Conservation (phyloP, 441 rosid genomes). For the Euphorbia corollata region DNA sequence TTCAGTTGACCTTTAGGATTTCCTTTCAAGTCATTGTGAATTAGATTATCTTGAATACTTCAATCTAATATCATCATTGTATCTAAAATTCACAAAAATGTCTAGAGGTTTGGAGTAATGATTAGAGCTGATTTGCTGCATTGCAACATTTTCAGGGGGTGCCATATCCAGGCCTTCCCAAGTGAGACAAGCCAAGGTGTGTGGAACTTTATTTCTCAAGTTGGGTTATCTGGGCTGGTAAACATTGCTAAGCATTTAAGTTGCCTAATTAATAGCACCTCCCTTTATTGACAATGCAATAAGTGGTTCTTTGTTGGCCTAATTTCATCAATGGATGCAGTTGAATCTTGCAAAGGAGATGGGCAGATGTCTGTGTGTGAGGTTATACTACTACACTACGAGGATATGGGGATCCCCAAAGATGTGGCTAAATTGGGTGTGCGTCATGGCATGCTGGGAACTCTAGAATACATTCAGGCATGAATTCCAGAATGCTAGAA, state of each 20-base stretch:
- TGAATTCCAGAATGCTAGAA: conserved; percentile 78
- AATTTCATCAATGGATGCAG: conserved; percentile 33
- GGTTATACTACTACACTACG: conserved; percentile 71
- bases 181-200: conserved; percentile 87
- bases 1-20: background rate
- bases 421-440: conserved; percentile 93
- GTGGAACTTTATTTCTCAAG: conserved; percentile 88
- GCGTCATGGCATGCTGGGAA: conserved; percentile 98
- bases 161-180: conserved; percentile 50
- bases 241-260: conserved; percentile 6
- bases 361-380: conserved; percentile 77
- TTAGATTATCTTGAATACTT: background rate
- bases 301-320: conserved; percentile 5
- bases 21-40: background rate
- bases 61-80: background rate
- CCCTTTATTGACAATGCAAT: conserved; percentile 3
- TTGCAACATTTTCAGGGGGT: conserved; percentile 44
- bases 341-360: conserved; percentile 75
- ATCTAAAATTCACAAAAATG: background rate
- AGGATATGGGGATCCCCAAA: conserved; percentile 96
- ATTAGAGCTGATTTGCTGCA: conserved; percentile 11
- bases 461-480: conserved; percentile 69
- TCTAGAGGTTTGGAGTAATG: background rate
- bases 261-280: conserved; percentile 9
- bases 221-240: conserved; percentile 83